Conservation (phyloP, 2,329 filamentous ascomycete genomes). For the Phoma sp. region DNA sequence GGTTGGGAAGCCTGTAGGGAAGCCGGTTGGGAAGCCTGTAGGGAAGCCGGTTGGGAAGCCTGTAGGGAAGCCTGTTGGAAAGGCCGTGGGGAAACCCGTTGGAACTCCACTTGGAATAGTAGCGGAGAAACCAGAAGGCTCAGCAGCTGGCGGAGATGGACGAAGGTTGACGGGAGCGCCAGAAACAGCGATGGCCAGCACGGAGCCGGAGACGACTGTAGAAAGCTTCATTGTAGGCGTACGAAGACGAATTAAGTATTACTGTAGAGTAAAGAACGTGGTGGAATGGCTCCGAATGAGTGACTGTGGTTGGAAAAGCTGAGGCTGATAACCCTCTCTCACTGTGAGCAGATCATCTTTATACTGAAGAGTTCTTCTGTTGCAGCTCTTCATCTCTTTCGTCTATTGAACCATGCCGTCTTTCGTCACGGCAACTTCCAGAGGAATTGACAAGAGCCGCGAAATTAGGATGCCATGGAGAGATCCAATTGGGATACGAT, state of each 20-base stretch:
- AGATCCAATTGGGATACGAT: neutral
- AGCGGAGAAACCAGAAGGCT: too few relatives aligned
- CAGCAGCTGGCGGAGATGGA: neutral
- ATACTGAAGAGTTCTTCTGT: neutral
- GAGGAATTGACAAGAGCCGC: neutral
- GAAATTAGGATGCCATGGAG: neutral
- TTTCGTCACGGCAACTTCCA: conserved; percentile 8
- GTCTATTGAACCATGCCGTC: neutral
- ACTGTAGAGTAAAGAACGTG: neutral
- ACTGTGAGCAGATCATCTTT: conserved; percentile 1
- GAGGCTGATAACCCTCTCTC: conserved; percentile 2
- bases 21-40: too few relatives aligned
- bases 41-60: too few relatives aligned
- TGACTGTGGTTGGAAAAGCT: conserved; percentile 13
- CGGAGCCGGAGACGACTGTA: conserved; percentile 10
- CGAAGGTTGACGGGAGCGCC: conserved; percentile 12
- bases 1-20: too few relatives aligned
- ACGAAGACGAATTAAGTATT: conserved; percentile 7
- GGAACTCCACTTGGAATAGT: too few relatives aligned
- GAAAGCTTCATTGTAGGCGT: conserved; percentile 12
- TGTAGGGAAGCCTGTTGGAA: too few relatives aligned
- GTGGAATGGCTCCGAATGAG: conserved; percentile 14
- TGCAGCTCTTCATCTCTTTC: conserved; percentile 9
- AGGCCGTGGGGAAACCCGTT: too few relatives aligned
- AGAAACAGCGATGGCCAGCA: conserved; percentile 15